Evolutionary conservation across 495 filamentous ascomycete species (phyloP).

Genomic region (Penicillium waksmanii): DNA sequence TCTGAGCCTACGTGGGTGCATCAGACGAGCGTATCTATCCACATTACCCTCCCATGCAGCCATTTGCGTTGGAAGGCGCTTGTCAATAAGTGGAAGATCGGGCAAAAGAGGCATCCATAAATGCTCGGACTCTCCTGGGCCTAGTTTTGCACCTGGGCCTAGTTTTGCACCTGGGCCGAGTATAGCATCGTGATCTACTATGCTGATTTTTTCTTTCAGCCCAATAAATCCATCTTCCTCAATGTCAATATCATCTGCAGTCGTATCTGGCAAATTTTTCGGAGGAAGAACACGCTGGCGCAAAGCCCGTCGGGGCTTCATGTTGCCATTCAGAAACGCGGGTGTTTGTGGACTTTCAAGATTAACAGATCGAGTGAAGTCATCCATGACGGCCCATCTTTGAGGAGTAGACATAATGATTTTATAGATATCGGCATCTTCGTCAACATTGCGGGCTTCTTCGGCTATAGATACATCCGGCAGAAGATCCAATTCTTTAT

Average conservation of each 20-base stretch:
- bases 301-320: slow-evolving; percentile 27
- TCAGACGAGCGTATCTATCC: slow-evolving; percentile 32
- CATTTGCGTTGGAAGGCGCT: slow-evolving; percentile 28
- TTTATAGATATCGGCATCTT: slow-evolving; percentile 27
- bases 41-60: slow-evolving; percentile 32
- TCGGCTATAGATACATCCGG: slow-evolving; percentile 33
- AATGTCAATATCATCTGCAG: slow-evolving; percentile 24
- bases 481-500: slow-evolving; percentile 33
- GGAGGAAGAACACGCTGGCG: too few species aligned
- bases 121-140: slow-evolving; percentile 16
- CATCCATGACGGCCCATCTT: slow-evolving; percentile 30
- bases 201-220: slow-evolving; percentile 11
- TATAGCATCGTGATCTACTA: slow-evolving; percentile 2
- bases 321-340: slow-evolving; percentile 37
- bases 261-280: slow-evolving; percentile 19
- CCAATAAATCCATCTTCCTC: slow-evolving; percentile 29
- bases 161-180: too few species aligned
- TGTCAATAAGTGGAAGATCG: slow-evolving; percentile 33
- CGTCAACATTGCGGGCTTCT: slow-evolving; percentile 29
- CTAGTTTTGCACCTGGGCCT: slow-evolving; percentile 14
- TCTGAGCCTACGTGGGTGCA: slow-evolving; percentile 20
- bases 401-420: slow-evolving; percentile 28
- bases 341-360: slow-evolving; percentile 16
- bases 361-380: slow-evolving; percentile 30
- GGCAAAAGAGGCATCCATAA: slow-evolving; percentile 28